Conservation (phyloP, 208 protist genomes). For the Leptomonas seymouri region DNA sequence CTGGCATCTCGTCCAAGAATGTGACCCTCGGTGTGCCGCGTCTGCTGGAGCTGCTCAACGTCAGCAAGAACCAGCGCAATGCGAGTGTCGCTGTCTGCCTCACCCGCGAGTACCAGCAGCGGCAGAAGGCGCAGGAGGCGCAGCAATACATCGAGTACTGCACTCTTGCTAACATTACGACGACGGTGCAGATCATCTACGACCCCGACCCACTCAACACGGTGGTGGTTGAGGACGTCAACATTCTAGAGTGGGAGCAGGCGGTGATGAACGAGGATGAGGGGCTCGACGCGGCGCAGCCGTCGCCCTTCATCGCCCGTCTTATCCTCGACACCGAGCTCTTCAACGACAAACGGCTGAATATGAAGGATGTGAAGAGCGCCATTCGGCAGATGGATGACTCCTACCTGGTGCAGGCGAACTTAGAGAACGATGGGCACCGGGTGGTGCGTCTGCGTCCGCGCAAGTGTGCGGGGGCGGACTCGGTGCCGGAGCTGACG, state of each 20-base stretch:
- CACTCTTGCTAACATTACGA: conserved; percentile 92
- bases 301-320: conserved; percentile 96
- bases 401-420: conserved; percentile 82
- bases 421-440: conserved; percentile 94
- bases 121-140: conserved; percentile 85
- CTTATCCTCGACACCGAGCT: conserved; percentile 93
- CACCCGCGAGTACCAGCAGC: conserved; percentile 51
- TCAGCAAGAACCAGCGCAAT: conserved; percentile 96
- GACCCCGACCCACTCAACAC: conserved; percentile 95
- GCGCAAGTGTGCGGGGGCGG: conserved; percentile 40
- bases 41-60: conserved; percentile 99
- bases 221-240: conserved; percentile 94
- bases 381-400: conserved; percentile 88
- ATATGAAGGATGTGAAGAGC: conserved; percentile 94
- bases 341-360: conserved; percentile 94
- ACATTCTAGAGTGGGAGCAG: conserved; percentile 73
- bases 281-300: conserved; percentile 33
- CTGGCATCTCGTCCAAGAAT: conserved; percentile 99
- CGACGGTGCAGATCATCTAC: conserved; percentile 96
- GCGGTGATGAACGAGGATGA: conserved; percentile 67
- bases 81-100: conserved; percentile 96
- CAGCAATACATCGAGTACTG: conserved; percentile 96
- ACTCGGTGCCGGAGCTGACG: conserved; percentile 70
- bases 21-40: conserved; percentile 99
- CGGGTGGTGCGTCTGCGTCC: conserved; percentile 94